phyloP scores from a whole-genome alignment of 2,329 filamentous ascomycete genomes.

The Monosporascus sp. region DNA sequence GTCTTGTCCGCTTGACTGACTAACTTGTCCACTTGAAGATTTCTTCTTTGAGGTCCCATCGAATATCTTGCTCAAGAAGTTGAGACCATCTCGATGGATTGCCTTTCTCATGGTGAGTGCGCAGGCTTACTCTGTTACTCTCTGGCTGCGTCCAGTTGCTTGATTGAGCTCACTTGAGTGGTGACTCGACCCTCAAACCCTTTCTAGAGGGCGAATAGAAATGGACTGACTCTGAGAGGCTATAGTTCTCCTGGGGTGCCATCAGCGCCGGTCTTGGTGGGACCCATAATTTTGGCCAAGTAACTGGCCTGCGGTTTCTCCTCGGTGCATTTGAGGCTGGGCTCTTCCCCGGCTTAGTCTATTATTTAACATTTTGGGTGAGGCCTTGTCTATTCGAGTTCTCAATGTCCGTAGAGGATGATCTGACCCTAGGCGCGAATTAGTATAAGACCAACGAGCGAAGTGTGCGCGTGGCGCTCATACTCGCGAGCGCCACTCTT shows the following conservation, averaged over 20 bases:
- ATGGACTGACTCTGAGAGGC: neutral
- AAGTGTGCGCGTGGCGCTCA: conserved; percentile 65
- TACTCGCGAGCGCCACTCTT: conserved; percentile 64
- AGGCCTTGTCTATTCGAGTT: neutral
- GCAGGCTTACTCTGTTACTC: neutral
- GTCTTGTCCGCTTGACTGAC: neutral
- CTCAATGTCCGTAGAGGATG: neutral
- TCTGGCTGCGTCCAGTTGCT: too few relatives aligned
- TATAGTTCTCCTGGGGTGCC: conserved; percentile 56
- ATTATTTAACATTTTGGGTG: conserved; percentile 65
- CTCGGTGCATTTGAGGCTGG: conserved; percentile 68
- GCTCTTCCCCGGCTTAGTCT: conserved; percentile 60
- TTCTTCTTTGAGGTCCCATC: conserved; percentile 59
- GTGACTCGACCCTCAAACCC: too few relatives aligned
- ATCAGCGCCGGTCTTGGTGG: conserved; percentile 64
- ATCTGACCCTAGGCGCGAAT: neutral
- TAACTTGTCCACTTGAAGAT: conserved; percentile 3
- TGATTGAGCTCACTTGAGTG: too few relatives aligned
- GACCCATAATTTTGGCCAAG: conserved; percentile 53
- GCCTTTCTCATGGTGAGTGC: conserved; percentile 51
- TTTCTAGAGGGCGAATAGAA: too few relatives aligned
- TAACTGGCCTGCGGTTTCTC: conserved; percentile 64
- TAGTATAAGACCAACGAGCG: conserved; percentile 64
- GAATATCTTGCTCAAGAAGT: conserved; percentile 61
- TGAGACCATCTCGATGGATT: conserved; percentile 58